These are phyloP conservation scores for Fragaria ananassa DNA, from an alignment of 306 rosid species.

Conservation along the genomic window DNA sequence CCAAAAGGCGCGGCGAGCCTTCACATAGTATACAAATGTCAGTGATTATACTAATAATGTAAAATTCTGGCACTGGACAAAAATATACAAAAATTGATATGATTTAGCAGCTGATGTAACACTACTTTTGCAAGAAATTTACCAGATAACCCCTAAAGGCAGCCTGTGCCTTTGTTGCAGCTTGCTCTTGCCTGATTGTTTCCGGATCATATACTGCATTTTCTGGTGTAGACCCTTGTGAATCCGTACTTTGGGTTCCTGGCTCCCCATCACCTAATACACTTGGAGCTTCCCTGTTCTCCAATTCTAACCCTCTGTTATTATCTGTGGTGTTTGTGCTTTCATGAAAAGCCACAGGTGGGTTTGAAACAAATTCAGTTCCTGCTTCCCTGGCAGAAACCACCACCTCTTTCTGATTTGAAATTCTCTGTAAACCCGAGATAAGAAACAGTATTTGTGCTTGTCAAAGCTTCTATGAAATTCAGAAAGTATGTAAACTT, in stretches of 20 bases:
- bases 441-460: conserved; percentile 2
- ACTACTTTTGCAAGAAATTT: conserved; percentile 20
- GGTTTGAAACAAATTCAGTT: conserved; percentile 48
- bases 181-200: conserved; percentile 66
- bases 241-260: conserved; percentile 54
- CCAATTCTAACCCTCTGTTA: conserved; percentile 48
- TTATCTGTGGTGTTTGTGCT: conserved; percentile 27
- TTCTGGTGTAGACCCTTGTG: conserved; percentile 42
- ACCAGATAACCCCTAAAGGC: conserved; percentile 98
- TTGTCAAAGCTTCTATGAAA: background rate
- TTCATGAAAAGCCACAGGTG: conserved; percentile 36
- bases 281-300: conserved; percentile 47
- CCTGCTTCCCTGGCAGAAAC: conserved; percentile 55
- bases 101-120: background rate
- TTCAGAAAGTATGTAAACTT: background rate
- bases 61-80: background rate
- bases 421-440: conserved; percentile 49
- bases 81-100: background rate
- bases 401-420: conserved; percentile 55
- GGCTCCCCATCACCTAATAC: conserved; percentile 28
- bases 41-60: conserved; percentile 27
- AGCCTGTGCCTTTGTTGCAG: conserved; percentile 92
- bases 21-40: conserved; percentile 35
- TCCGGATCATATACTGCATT: conserved; percentile 60
- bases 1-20: conserved; percentile 98